A percentile compares a stretch with the other conserved stretches of the same genome.
These are phyloP conservation scores for Cercospora citrullina DNA, from an alignment of 2,329 filamentous ascomycete species.

Conservation along the genomic window DNA sequence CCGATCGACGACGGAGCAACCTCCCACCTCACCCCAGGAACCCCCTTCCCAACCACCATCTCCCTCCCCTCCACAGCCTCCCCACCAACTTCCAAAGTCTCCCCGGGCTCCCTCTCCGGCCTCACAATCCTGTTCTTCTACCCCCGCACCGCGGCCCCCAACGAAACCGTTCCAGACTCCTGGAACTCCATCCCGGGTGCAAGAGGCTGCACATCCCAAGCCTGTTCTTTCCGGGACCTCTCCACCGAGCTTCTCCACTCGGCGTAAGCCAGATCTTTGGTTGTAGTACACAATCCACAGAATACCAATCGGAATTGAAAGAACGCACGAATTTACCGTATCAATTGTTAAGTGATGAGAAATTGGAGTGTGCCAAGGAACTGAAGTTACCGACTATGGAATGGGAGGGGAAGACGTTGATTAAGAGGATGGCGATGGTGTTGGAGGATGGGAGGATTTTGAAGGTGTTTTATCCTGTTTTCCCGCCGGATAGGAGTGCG, in stretches of 20 bases:
- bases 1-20: constrained; percentile 46
- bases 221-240: constrained; percentile 46
- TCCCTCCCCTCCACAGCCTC: constrained; percentile 38
- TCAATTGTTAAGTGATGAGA: constrained; percentile 46
- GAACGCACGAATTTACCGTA: constrained; percentile 44
- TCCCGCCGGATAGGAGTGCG: constrained; percentile 45
- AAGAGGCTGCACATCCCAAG: constrained; percentile 48
- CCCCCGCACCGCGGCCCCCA: constrained; percentile 43
- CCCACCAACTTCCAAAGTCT: constrained; percentile 39
- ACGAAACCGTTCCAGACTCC: constrained; percentile 42
- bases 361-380: constrained; percentile 37
- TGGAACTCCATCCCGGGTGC: constrained; percentile 49
- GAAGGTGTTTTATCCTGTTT: constrained; percentile 47
- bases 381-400: constrained; percentile 44
- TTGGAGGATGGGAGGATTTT: constrained; percentile 44
- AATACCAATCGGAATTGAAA: constrained; percentile 44
- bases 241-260: constrained; percentile 32
- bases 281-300: constrained; percentile 43
- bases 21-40: constrained; percentile 38
- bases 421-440: constrained; percentile 44
- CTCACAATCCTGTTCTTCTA: constrained; percentile 48
- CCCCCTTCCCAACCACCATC: constrained; percentile 38
- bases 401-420: constrained; percentile 41
- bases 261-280: constrained; percentile 44
- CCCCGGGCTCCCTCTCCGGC: constrained; percentile 35